Base-by-base conservation (phyloP, 2,329 filamentous ascomycete genomes). In the Phoma sp. region DNA sequence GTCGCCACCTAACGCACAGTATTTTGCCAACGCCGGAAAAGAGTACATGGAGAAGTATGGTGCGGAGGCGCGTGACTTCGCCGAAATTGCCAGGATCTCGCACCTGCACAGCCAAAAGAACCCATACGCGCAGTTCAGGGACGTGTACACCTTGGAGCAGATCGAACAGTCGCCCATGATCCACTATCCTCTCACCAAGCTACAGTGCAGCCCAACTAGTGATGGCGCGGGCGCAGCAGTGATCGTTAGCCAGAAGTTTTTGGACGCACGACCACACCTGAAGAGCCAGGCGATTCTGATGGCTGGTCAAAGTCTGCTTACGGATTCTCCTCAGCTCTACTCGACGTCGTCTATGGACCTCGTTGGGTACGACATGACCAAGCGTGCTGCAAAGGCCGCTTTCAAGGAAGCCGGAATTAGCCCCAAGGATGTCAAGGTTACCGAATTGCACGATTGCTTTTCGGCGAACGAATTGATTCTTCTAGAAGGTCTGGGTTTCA, bases 21-120 rank as follows among this genome's bases (percentile, higher is more conserved):
- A 96, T 82, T 98, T 97, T 72, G 93, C 92, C 43, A 97, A 97
- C 67, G 93, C 93, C 11, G 93, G 93, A 1, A 78, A 86, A 46
- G 93, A 97, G 78, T 98, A 98, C 73, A 96, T 95, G 80, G 92
- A 97, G 78, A 93, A 91, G 86, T 92, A 90, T 74, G 93, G 93
- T 37, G 93, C 93, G 46, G 90, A 83, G 71, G 73, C 83, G 6
- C 88, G 91, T 65, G 93, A 98, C 79, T 96, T 97, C 76, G 93
- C 90, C 21, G 93, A 98, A 78, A 97, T 97, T 68, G 93, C 87
- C 2, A 86, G 93, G 59, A 80, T 97, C 71, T 96, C 96, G 80
- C 93, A 98, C 76, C 86, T 87, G 59, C 93, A 98, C 82, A 93
- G 88, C 20, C 87, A 87, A 71, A 84, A 87, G 60, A 97, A 98